Percentiles rank a stretch among this genome's conserved stretches.
Evolutionary conservation across 2,329 filamentous ascomycete species (phyloP).

Genomic region (Onygenales sp.): DNA sequence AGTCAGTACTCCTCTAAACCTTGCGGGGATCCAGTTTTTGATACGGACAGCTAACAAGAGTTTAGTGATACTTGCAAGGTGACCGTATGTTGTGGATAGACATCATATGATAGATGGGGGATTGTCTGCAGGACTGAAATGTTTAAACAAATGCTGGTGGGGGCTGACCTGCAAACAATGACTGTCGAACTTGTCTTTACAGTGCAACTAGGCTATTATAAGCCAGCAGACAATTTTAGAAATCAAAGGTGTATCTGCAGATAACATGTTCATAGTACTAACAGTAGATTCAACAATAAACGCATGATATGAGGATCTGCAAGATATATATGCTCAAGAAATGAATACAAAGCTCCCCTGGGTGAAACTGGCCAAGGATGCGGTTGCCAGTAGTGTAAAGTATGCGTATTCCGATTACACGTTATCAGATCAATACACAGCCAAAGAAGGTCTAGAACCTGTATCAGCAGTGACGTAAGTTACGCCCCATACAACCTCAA

Average conservation of each 20-base stretch:
- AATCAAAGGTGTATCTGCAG: too few relatives aligned
- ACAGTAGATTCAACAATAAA: too few relatives aligned
- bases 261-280: too few relatives aligned
- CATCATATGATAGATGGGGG: background rate
- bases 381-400: background rate
- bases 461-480: background rate
- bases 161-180: too few relatives aligned
- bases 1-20: conserved; percentile 10
- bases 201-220: too few relatives aligned
- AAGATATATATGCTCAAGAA: too few relatives aligned
- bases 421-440: too few relatives aligned
- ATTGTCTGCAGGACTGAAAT: background rate
- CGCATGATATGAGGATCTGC: too few relatives aligned
- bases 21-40: background rate
- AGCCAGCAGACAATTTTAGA: too few relatives aligned
- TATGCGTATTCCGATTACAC: background rate
- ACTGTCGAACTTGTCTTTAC: too few relatives aligned
- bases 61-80: conserved; percentile 15
- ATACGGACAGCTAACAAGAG: background rate
- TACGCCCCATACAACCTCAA: background rate
- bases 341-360: too few relatives aligned
- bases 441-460: background rate
- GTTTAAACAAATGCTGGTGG: background rate
- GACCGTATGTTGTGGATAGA: conserved; percentile 18
- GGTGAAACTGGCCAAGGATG: too few relatives aligned